Conservation (phyloP, 257 asterid genomes). For the Ajuga chamaepitys region DNA sequence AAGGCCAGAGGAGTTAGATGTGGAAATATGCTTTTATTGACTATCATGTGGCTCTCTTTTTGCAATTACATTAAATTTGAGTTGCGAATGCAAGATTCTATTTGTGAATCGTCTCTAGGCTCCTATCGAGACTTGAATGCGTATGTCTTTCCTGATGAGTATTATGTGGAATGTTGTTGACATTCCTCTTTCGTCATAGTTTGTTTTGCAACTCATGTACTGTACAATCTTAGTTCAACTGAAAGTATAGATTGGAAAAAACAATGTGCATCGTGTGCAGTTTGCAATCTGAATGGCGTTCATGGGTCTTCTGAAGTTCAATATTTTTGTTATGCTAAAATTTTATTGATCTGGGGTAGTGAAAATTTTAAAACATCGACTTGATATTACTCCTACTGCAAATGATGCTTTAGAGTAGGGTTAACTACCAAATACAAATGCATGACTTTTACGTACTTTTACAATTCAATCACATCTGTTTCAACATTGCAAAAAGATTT, state of each 20-base stretch:
- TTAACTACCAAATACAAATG: too few species aligned
- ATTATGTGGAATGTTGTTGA: constrained; percentile 8
- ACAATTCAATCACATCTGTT: too few species aligned
- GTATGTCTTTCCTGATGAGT: not conserved
- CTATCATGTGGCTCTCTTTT: not conserved
- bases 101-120: constrained; percentile 5
- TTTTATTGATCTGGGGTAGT: too few species aligned
- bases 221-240: constrained; percentile 15
- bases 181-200: not conserved
- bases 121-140: not conserved
- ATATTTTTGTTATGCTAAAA: not conserved
- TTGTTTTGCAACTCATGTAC: constrained; percentile 12
- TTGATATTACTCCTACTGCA: too few species aligned
- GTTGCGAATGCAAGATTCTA: constrained; percentile 9
- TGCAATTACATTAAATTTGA: not conserved
- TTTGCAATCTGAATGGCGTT: not conserved
- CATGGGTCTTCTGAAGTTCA: not conserved
- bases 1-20: not conserved
- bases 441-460: too few species aligned
- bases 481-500: too few species aligned
- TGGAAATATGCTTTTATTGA: not conserved
- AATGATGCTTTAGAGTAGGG: too few species aligned
- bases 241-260: not conserved
- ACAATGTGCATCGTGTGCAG: not conserved
- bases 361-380: too few species aligned